phyloP scores from a whole-genome alignment of 345 rosid species.

The Gossypium australe region DNA sequence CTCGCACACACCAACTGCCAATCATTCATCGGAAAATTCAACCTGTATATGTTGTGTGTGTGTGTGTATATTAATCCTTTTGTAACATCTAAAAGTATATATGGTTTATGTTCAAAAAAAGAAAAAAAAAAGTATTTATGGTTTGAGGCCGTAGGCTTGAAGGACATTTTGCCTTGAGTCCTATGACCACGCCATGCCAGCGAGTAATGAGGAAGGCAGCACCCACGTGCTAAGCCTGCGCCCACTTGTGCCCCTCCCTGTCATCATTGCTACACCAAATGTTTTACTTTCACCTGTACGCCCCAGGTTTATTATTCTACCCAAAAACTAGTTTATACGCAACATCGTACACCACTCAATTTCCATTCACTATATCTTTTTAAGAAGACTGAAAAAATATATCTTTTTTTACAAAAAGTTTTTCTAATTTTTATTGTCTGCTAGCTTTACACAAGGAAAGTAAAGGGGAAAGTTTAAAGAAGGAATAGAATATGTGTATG shows the following conservation, averaged over 20 bases:
- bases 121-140: not conserved
- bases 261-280: slow-evolving; percentile 63
- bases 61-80: too few relatives aligned
- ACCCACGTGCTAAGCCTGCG: slow-evolving; percentile 84
- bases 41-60: slow-evolving; percentile 4
- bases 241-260: slow-evolving; percentile 51
- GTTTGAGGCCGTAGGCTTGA: slow-evolving; percentile 8
- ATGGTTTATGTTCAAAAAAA: slow-evolving; percentile 5
- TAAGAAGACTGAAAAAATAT: too few relatives aligned
- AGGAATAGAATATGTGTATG: slow-evolving; percentile 19
- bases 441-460: not conserved
- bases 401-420: too few relatives aligned
- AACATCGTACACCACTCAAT: slow-evolving; percentile 25
- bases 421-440: not conserved
- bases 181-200: slow-evolving; percentile 22
- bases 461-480: slow-evolving; percentile 7
- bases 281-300: slow-evolving; percentile 17
- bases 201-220: slow-evolving; percentile 57
- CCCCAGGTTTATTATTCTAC: slow-evolving; percentile 30
- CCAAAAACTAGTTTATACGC: slow-evolving; percentile 38
- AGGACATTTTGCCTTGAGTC: slow-evolving; percentile 10
- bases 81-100: not conserved
- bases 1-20: slow-evolving; percentile 31
- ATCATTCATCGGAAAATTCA: slow-evolving; percentile 34
- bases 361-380: not conserved